Conservation (phyloP, 371 early-diverging fungal genomes). For the Sporodiniella umbellata region DNA sequence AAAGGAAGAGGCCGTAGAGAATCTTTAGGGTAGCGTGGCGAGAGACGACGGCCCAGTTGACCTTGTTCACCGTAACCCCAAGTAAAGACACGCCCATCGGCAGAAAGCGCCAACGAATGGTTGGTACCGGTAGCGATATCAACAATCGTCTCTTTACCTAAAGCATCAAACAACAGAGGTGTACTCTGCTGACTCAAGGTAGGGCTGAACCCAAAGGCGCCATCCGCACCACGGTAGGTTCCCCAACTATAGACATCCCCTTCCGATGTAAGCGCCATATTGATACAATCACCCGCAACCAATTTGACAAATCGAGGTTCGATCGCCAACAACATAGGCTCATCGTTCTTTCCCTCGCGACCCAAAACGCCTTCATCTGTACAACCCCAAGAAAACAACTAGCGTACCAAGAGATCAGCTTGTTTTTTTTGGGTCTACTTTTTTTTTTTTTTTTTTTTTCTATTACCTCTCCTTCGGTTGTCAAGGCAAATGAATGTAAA, state of each 20-base stretch:
- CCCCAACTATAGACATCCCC: slow-evolving; percentile 96
- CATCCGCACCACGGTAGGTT: slow-evolving; percentile 78
- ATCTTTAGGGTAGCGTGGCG: slow-evolving; percentile 62
- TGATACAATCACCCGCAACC: slow-evolving; percentile 91
- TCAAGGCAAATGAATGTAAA: slow-evolving; percentile 86
- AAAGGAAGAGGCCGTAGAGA: slow-evolving; percentile 59
- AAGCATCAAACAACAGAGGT: slow-evolving; percentile 54
- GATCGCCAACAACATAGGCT: slow-evolving; percentile 32
- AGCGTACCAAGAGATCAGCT: not conserved
- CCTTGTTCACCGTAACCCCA: slow-evolving; percentile 96
- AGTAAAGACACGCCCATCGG: slow-evolving; percentile 74
- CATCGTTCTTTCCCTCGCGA: slow-evolving; percentile 77
- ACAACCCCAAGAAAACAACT: slow-evolving; percentile 95
- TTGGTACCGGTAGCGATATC: slow-evolving; percentile 89
- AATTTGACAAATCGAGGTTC: slow-evolving; percentile 76
- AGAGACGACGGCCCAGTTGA: slow-evolving; percentile 87
- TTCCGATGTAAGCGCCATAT: slow-evolving; percentile 83
- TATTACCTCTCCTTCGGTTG: slow-evolving; percentile 71
- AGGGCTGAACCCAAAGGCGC: slow-evolving; percentile 68
- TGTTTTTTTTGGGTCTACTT: no score
- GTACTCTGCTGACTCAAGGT: slow-evolving; percentile 62
- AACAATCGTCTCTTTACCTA: slow-evolving; percentile 51
- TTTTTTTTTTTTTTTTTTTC: no score
- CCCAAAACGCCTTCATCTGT: slow-evolving; percentile 99
- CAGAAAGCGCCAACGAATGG: slow-evolving; percentile 84